Base-by-base conservation (phyloP, 805 yeast genomes). In the Saturnispora ahearnii region DNA sequence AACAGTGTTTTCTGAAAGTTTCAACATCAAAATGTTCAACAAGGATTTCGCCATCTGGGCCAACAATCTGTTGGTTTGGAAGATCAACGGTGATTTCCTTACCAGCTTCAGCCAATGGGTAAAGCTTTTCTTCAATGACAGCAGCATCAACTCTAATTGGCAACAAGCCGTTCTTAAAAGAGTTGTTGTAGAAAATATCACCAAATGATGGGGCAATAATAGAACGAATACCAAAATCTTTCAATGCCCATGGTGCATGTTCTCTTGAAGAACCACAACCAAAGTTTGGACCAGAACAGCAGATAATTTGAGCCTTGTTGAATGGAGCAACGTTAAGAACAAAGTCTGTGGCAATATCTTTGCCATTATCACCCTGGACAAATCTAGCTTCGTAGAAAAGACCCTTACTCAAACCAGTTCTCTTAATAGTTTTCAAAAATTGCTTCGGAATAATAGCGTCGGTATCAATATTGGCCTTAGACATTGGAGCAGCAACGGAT, bases 251-350 rank as follows among this genome's bases (percentile, higher is more conserved):
- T 51, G 99, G 98, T 32, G 99, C 99, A 63, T 93, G 99, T 70
- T 93, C 99, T 78, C 99, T 87, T 2, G 97, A 90, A 38, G 97
- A 90, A 62, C 99, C 99, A 74, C 99, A 93, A 58, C 99, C 99
- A 65, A 93, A 93, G 75, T 93, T 93, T 65, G 87, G 95, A 67
- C 99, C 99, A 41, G 95, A 81, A 53, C 89, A 96, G 58, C 91
- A 84, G 57, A 93, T 73, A 58, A 91, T 83, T 68, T 85, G 82
- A 21, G 98, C 84, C 24, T 76, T 62, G 57, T 82, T 79, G 75
- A 81, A 91, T 47, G 96, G 96, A 49, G 75, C 84, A 46, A 80
- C 87, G 67, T 93, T 93, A 59, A 93, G 77, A 50, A 86, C 84
- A 57, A 93, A 93, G 64, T 91, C 96, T n/a, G 96, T 90, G 62